Conservation (phyloP, 371 early-diverging fungal genomes). For the Lichtheimia ornata region DNA sequence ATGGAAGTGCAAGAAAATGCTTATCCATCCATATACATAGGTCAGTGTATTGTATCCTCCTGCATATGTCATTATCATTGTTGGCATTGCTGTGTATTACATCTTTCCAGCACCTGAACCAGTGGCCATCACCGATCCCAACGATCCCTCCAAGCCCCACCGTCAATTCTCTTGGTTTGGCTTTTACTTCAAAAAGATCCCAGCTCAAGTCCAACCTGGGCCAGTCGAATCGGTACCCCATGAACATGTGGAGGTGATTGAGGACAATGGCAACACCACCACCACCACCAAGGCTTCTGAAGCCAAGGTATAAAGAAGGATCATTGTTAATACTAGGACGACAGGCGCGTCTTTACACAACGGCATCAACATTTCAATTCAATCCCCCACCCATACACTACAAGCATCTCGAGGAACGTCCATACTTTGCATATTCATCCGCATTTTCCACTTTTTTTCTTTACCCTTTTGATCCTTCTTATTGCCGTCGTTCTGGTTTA, state of each 20-base stretch:
- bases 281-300: too few relatives aligned
- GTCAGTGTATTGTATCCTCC: conserved; percentile 63
- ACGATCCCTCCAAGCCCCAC: conserved; percentile 13
- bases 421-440: conserved; percentile 2
- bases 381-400: background rate
- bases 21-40: conserved; percentile 3
- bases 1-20: background rate
- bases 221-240: background rate
- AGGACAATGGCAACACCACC: too few relatives aligned
- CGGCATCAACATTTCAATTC: background rate
- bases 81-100: conserved; percentile 67
- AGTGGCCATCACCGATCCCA: conserved; percentile 22
- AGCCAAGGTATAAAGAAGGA: too few relatives aligned
- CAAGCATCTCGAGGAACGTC: conserved; percentile 7
- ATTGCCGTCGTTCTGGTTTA: conserved; percentile 2
- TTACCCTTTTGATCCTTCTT: background rate
- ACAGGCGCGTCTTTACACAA: too few relatives aligned
- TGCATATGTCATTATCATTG: conserved; percentile 64
- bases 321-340: too few relatives aligned
- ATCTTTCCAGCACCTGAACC: conserved; percentile 53
- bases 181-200: conserved; percentile 11
- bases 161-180: conserved; percentile 13
- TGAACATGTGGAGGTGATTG: background rate
- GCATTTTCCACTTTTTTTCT: background rate
- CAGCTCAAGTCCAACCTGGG: background rate